A percentile compares a stretch with the other conserved stretches of the same genome.
Conservation (phyloP, 2,329 filamentous ascomycete species). For the Trichoderma sp. region DNA sequence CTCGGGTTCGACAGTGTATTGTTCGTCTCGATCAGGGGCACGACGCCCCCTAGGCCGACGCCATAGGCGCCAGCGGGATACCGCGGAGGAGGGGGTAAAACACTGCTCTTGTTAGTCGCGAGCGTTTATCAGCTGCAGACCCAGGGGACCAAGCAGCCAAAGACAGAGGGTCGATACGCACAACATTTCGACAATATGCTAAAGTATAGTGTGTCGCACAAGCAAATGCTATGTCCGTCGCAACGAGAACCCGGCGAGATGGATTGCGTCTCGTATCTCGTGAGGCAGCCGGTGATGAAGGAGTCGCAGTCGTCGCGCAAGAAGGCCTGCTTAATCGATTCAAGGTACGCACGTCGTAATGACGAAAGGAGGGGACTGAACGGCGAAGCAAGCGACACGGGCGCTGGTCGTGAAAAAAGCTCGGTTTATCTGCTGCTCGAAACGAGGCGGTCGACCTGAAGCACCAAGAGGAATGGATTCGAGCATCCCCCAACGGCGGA, state of each 20-base stretch:
- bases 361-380: neutral
- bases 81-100: constrained; percentile 82
- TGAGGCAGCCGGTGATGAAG: neutral
- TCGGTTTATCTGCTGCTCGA: neutral
- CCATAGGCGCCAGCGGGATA: constrained; percentile 79
- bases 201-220: neutral
- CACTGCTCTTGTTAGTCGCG: constrained; percentile 53
- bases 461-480: neutral
- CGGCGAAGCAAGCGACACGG: neutral
- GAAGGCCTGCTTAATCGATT: constrained; percentile 18
- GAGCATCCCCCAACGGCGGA: constrained; percentile 7
- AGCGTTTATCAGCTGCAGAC: constrained; percentile 2
- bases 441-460: neutral
- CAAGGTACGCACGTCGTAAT: neutral
- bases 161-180: constrained; percentile 30
- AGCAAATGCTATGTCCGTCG: neutral
- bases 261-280: neutral
- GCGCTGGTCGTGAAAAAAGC: neutral
- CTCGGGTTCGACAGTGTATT: constrained; percentile 82
- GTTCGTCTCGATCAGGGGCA: constrained; percentile 88
- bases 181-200: constrained; percentile 34
- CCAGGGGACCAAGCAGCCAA: neutral
- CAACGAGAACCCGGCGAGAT: neutral
- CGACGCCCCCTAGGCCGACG: constrained; percentile 67
- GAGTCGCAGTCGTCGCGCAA: constrained; percentile 16